Base-by-base conservation (phyloP, 345 rosid species). In the Brassica nigra region DNA sequence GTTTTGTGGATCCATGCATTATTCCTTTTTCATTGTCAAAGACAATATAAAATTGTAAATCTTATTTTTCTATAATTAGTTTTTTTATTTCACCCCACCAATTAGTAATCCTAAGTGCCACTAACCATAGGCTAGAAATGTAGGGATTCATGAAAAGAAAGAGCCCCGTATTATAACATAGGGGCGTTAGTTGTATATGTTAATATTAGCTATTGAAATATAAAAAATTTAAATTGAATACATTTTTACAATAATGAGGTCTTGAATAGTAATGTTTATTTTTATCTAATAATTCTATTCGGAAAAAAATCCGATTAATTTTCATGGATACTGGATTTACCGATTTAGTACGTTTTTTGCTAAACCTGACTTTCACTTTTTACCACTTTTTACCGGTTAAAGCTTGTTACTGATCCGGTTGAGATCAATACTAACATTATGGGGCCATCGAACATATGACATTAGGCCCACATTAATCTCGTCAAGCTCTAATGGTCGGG, bases 1-100 rank as follows among this genome's bases (percentile, higher is more conserved):
- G 79, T 80, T 58, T 80, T 75, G 76, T 64, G 83, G 54, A 75
- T 75, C 52, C 62, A 75, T 64, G 52, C 42, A 70, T 57, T n/a
- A 75, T 75, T 75, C 69, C 42, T 27, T 65, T 61, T 78, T 67
- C 42, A 73, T 72, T 72, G 68, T 72, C 77, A 78, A 78, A 76
- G 37, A 44, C 27, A 44, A 58, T 36, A 62, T 58, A 20, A 0
- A 11, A 20, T 3, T 42, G 33, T 12, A 67, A 39, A 34, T 7
- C 6, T 30, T 15, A 28, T 11, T 27, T 4, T 61, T 23, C 27
- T 23, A 23, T 23, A 23, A 23, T 23, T 23, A 23, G 27, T 23
- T 23, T 23, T 23, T 23, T 23, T 23, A 23, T 23, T 23, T 23
- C 27, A 23, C 10, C 36, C 9, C 66, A 12, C 37, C 20, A 62